These are phyloP conservation scores for Aureobasidium sp. DNA, from an alignment of 2,329 filamentous ascomycete genomes.

Conservation along the genomic window DNA sequence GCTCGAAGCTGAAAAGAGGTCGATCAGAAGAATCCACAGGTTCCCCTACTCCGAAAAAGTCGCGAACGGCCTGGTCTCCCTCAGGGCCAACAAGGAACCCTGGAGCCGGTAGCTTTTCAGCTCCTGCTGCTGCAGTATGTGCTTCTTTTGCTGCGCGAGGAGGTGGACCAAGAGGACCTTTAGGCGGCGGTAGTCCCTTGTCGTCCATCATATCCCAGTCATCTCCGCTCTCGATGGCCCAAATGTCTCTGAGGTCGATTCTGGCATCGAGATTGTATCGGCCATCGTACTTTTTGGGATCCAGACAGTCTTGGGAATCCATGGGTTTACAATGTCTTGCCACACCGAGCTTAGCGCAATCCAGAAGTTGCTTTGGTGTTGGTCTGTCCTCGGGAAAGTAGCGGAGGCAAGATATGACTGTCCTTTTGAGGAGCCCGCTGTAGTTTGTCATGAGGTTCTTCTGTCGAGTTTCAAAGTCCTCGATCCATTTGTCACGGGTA, in stretches of 20 bases:
- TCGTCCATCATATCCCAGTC: background rate
- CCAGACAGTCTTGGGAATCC: background rate
- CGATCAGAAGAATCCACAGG: no score
- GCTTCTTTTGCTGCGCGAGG: background rate
- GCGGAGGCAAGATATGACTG: background rate
- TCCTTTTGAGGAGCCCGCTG: background rate
- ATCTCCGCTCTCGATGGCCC: background rate
- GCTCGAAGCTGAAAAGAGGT: no score
- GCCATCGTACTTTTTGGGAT: background rate
- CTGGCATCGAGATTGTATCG: background rate
- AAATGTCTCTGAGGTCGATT: background rate
- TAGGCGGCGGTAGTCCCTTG: background rate
- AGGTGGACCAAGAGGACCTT: no score
- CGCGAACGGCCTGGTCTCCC: background rate
- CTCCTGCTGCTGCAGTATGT: background rate
- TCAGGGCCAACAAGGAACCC: background rate
- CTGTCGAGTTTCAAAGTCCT: background rate
- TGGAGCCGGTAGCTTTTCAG: background rate
- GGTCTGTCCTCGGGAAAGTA: background rate
- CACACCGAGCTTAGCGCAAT: background rate
- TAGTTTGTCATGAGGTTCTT: background rate
- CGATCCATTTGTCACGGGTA: constrained; percentile 1
- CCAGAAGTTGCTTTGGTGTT: background rate
- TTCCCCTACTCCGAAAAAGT: background rate
- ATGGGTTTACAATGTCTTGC: background rate